phyloP scores from a whole-genome alignment of 192 early-diverging fungal genomes.

The Linnemannia zychae region DNA sequence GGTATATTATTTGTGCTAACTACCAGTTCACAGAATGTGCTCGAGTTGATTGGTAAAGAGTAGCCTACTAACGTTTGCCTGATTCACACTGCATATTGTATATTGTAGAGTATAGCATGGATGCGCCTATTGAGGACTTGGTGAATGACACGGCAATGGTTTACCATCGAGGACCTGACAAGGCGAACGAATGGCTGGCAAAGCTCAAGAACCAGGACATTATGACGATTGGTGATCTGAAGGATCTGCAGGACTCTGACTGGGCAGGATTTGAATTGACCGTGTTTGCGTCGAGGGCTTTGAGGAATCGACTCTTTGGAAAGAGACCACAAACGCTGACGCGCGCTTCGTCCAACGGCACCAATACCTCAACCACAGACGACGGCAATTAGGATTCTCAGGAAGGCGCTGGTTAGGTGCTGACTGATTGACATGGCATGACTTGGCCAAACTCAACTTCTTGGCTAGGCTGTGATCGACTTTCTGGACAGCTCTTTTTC shows the following conservation, averaged over 20 bases:
- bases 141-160: slow-evolving; percentile 77
- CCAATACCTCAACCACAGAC: slow-evolving; percentile 11
- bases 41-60: not conserved
- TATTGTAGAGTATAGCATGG: slow-evolving; percentile 65
- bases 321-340: slow-evolving; percentile 39
- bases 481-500: too few relatives aligned
- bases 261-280: slow-evolving; percentile 75
- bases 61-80: not conserved
- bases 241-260: slow-evolving; percentile 79
- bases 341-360: slow-evolving; percentile 21
- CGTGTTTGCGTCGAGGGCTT: slow-evolving; percentile 67
- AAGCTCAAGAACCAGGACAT: slow-evolving; percentile 81
- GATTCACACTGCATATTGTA: not conserved
- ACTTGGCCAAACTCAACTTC: too few relatives aligned
- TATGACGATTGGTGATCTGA: slow-evolving; percentile 83
- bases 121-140: slow-evolving; percentile 76
- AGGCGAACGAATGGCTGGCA: slow-evolving; percentile 77
- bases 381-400: slow-evolving; percentile 18
- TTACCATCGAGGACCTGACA: slow-evolving; percentile 76
- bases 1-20: slow-evolving; percentile 16
- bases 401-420: not conserved
- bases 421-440: not conserved
- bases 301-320: slow-evolving; percentile 68
- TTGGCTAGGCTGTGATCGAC: not conserved
- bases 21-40: not conserved